These are phyloP conservation scores for Pneumocystis oryctolagi DNA, from an alignment of 1,139 yeast genomes.

Conservation along the genomic window DNA sequence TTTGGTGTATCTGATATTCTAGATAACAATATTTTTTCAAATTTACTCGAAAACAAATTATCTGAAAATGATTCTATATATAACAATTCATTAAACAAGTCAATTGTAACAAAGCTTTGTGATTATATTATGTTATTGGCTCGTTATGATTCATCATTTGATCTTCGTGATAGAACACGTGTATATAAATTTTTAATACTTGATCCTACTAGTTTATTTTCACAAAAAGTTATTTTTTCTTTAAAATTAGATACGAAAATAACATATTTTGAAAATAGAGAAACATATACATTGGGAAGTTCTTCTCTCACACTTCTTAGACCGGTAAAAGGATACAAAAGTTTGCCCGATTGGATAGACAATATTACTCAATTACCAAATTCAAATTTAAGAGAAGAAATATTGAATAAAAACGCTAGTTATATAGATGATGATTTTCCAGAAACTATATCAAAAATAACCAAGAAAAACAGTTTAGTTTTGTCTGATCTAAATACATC, in stretches of 20 bases:
- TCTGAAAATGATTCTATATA: conserved; percentile 3
- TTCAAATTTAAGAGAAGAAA: conserved; percentile 13
- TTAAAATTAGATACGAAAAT: conserved; percentile 52
- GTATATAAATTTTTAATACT: conserved; percentile 42
- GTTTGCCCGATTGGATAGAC: conserved; percentile 23
- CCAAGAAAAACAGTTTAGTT: conserved; percentile 5
- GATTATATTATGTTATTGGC: conserved; percentile 46
- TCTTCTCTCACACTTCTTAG: conserved; percentile 24
- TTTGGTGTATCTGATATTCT: background rate
- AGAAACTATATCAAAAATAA: conserved; percentile 1
- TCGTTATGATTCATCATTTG: conserved; percentile 60
- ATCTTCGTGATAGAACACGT: conserved; percentile 75
- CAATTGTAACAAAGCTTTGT: conserved; percentile 33
- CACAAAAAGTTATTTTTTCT: conserved; percentile 63
- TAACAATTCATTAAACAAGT: conserved; percentile 20
- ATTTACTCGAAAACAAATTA: conserved; percentile 12
- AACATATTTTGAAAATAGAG: conserved; percentile 12
- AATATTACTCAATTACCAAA: conserved; percentile 17
- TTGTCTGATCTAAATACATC: conserved; percentile 8
- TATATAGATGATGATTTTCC: conserved; percentile 7
- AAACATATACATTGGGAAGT: conserved; percentile 21
- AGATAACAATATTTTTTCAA: conserved; percentile 5
- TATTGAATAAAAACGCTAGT: conserved; percentile 20
- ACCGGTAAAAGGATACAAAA: conserved; percentile 21
- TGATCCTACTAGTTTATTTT: conserved; percentile 23